Base-by-base conservation (phyloP, 2,329 filamentous ascomycete species). In the Beauveria australis region DNA sequence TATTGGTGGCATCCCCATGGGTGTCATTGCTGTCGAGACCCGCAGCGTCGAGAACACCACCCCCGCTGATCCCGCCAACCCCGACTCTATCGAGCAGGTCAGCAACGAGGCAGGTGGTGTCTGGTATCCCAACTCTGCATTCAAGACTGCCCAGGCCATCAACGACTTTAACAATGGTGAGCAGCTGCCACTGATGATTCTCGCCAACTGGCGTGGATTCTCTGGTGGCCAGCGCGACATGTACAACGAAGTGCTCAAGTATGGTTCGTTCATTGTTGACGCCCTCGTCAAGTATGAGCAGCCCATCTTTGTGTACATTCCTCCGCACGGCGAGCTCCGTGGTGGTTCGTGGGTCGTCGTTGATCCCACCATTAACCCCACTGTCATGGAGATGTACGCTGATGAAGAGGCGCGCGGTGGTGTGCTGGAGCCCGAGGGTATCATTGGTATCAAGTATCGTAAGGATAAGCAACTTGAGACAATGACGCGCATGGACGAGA, bases 131-230 rank as follows among this genome's bases (percentile, higher is more conserved):
- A 99, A 99, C 84, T 97, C 93, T 12, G 94, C 94, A 26, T 99
- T 93, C 87, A 99, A 99, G 89, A 99, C 94, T 64, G 94, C 94
- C 3, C 94, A 99, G 77, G 94, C 94, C 61, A 96, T 99, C 79
- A 92, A 89, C 70, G 94, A 99, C 81, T 99, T 99, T 85, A 99
- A 99, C 85, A 86, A 96, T 67, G 94, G 94, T 74, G 94, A 99
- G 79, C 94, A 99, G 80, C 83, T 99, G 71, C 94, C 94, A 61
- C 81, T 99, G 66, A 97, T 99, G 92, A 99, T 99, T 73, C 86
- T 99, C 65, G 94, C 94, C 78, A 99, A 99, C 84, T 99, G 94
- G 94, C 89, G 94, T 86, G 94, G 94, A 81, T 99, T 99, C 91
- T 99, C 94, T 67, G 94, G 94, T 81, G 94, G 94, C 66, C 94